These are phyloP conservation scores for Hsuehochloa calcarea DNA, from an alignment of 176 grass and related monocot species.

Conservation along the genomic window DNA sequence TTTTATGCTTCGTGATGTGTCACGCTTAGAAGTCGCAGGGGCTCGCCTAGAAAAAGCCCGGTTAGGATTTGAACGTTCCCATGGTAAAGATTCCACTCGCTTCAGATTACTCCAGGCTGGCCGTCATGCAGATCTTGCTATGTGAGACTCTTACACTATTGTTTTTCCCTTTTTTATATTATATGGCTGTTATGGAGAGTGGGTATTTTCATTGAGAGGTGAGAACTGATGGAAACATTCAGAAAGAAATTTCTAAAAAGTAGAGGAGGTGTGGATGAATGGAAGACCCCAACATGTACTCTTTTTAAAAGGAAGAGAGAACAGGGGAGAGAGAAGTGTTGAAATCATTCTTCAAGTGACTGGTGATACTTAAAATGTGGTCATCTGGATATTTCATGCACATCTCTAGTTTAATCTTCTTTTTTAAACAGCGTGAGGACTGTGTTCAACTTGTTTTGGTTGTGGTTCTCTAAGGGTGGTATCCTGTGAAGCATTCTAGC, in stretches of 20 bases:
- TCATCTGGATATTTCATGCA: not conserved
- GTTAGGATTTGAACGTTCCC: constrained; percentile 71
- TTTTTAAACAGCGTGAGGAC: not conserved
- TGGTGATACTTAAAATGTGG: not conserved
- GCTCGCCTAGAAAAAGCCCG: constrained; percentile 60
- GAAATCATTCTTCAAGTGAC: not conserved
- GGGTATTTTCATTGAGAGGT: constrained; percentile 5
- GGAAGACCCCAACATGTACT: not conserved
- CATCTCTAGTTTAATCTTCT: not conserved
- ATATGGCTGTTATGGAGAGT: not conserved
- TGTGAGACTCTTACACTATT: constrained; percentile 52
- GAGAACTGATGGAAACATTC: not conserved
- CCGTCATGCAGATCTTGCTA: constrained; percentile 72
- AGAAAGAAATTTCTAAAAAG: constrained; percentile 11
- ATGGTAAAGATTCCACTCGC: constrained; percentile 85
- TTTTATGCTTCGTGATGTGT: constrained; percentile 85
- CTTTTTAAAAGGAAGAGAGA: not conserved
- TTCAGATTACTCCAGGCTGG: constrained; percentile 77
- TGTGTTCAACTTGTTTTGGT: constrained; percentile 7
- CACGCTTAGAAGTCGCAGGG: constrained; percentile 67
- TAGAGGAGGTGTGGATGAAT: not conserved
- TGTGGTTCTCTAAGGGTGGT: not conserved
- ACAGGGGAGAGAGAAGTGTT: not conserved
- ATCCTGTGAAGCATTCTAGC: constrained; percentile 1
- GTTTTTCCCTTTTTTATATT: not conserved